Percentiles rank a stretch among this genome's conserved stretches.
phyloP scores from a whole-genome alignment of 768 basidiomycete species.

The Naganishia vaughanmartiniae region DNA sequence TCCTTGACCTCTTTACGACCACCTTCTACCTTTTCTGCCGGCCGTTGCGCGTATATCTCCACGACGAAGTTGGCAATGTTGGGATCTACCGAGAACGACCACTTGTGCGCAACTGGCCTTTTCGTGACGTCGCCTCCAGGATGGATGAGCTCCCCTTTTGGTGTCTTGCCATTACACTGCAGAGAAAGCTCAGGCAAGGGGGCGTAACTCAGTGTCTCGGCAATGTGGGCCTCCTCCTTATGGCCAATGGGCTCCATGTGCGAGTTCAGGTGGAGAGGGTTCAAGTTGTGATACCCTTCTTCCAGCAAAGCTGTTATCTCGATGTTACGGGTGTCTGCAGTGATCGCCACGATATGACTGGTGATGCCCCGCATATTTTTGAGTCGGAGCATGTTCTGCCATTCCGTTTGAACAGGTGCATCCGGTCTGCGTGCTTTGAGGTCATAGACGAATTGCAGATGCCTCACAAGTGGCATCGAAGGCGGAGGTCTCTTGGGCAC shows the following conservation, averaged over 20 bases:
- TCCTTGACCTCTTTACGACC: constrained; percentile 10
- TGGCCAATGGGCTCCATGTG: constrained; percentile 4
- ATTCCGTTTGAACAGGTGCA: not conserved
- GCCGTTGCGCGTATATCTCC: not conserved
- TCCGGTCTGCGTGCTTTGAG: not conserved
- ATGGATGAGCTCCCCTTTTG: constrained; percentile 18
- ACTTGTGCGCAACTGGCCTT: constrained; percentile 13
- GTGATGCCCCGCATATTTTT: constrained; percentile 45
- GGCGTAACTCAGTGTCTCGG: constrained; percentile 1
- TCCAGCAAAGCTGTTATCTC: constrained; percentile 19
- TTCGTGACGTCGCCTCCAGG: constrained; percentile 16
- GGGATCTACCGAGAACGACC: constrained; percentile 20
- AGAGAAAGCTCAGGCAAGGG: constrained; percentile 20
- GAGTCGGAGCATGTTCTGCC: constrained; percentile 37
- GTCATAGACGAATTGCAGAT: constrained; percentile 42
- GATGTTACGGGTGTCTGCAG: constrained; percentile 3
- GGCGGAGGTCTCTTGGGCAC: not conserved
- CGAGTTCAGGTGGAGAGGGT: not conserved
- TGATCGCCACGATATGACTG: constrained; percentile 35
- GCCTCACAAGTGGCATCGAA: constrained; percentile 38
- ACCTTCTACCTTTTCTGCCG: constrained; percentile 2
- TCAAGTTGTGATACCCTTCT: constrained; percentile 18
- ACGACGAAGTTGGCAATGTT: constrained; percentile 15
- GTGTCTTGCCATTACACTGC: constrained; percentile 17
- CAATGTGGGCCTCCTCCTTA: not conserved